These are phyloP conservation scores for Suillus bovinus DNA, from an alignment of 768 basidiomycete species.

Conservation along the genomic window DNA sequence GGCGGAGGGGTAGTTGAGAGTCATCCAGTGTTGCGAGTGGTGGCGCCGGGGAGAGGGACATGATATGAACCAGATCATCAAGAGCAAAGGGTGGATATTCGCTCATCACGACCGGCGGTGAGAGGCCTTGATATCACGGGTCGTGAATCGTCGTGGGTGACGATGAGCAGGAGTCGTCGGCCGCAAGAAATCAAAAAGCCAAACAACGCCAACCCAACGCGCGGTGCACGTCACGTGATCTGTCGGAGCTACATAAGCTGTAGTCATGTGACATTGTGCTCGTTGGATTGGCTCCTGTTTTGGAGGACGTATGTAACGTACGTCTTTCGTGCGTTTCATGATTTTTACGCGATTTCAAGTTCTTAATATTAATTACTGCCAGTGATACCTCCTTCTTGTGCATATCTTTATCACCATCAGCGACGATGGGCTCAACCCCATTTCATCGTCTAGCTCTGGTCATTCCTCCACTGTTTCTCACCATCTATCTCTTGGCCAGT, in stretches of 20 bases:
- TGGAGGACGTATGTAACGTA: background rate
- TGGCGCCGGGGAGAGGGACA: conserved; percentile 52
- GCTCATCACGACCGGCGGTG: conserved; percentile 25
- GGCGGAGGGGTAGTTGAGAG: conserved; percentile 20
- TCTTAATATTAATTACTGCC: background rate
- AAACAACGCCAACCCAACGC: conserved; percentile 41
- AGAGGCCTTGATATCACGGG: conserved; percentile 6
- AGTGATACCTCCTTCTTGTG: conserved; percentile 1
- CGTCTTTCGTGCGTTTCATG: background rate
- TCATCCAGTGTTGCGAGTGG: conserved; percentile 18
- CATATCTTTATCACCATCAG: conserved; percentile 7
- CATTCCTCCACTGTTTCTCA: conserved; percentile 59
- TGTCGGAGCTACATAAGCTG: conserved; percentile 20
- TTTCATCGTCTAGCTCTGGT: conserved; percentile 38
- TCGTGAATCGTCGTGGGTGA: conserved; percentile 12
- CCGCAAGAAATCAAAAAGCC: conserved; percentile 32
- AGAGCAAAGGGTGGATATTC: conserved; percentile 46
- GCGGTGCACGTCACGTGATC: conserved; percentile 34
- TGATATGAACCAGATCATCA: conserved; percentile 55
- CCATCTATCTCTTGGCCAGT: conserved; percentile 59
- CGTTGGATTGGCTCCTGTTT: background rate
- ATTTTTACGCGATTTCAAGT: background rate
- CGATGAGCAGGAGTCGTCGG: conserved; percentile 14
- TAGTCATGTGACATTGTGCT: conserved; percentile 23
- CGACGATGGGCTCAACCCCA: conserved; percentile 14